phyloP scores from a whole-genome alignment of 352 stramenopile genomes.

The Phytophthora tubulina region DNA sequence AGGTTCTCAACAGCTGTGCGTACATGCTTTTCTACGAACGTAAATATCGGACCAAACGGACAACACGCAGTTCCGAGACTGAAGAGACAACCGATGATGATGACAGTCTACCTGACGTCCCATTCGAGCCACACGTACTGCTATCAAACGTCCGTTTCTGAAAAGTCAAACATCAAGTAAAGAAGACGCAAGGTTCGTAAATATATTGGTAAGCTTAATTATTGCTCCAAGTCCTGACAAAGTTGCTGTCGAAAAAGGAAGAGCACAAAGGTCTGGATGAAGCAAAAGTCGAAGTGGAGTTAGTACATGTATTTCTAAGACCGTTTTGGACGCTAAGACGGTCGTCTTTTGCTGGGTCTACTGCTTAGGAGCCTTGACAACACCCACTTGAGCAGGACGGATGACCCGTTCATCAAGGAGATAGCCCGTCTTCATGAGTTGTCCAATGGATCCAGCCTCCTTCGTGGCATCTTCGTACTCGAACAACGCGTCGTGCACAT shows the following conservation, averaged over 20 bases:
- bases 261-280: no score
- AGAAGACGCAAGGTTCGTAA: slow-evolving; percentile 26
- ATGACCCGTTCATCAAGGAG: slow-evolving; percentile 96
- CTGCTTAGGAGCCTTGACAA: slow-evolving; percentile 72
- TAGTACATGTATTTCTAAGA: neutral
- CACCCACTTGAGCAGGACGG: slow-evolving; percentile 96
- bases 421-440: slow-evolving; percentile 98
- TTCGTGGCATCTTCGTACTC: slow-evolving; percentile 95
- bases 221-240: slow-evolving; percentile 21
- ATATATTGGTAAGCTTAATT: slow-evolving; percentile 42
- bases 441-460: slow-evolving; percentile 92
- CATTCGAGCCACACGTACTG: slow-evolving; percentile 55
- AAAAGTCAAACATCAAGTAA: slow-evolving; percentile 11
- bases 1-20: slow-evolving; percentile 81
- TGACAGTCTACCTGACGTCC: slow-evolving; percentile 61
- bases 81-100: slow-evolving; percentile 51
- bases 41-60: slow-evolving; percentile 59
- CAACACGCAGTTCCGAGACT: slow-evolving; percentile 43
- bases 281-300: neutral
- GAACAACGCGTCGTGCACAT: slow-evolving; percentile 98
- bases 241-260: no score
- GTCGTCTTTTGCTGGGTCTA: slow-evolving; percentile 18
- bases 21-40: slow-evolving; percentile 94
- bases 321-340: no score
- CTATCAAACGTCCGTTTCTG: slow-evolving; percentile 37